Percentiles rank a stretch among this genome's conserved stretches.
phyloP scores from a whole-genome alignment of 768 basidiomycete genomes.

The Podaxis rugospora region DNA sequence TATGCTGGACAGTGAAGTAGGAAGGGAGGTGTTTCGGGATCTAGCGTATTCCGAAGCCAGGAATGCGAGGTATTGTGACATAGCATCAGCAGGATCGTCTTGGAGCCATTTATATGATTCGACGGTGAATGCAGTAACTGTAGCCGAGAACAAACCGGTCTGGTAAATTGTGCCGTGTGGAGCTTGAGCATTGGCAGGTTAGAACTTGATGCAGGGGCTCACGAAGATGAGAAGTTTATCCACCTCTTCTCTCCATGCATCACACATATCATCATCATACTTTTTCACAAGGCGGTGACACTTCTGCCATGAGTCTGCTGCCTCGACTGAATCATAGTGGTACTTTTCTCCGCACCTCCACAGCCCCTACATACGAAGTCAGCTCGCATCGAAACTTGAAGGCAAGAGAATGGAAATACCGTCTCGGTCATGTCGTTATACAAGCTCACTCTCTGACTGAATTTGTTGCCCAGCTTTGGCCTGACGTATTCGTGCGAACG shows the following conservation, averaged over 20 bases:
- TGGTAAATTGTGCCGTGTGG: conserved; percentile 7
- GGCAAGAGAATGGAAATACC: neutral
- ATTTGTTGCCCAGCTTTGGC: neutral
- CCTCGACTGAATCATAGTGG: conserved; percentile 15
- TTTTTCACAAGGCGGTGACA: conserved; percentile 19
- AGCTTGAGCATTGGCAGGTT: neutral
- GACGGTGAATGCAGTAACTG: conserved; percentile 32
- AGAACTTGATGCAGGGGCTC: conserved; percentile 1
- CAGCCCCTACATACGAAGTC: conserved; percentile 1
- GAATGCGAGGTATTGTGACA: conserved; percentile 20
- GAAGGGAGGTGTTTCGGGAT: neutral
- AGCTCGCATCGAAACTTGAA: neutral
- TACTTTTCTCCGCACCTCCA: conserved; percentile 19
- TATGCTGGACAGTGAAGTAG: neutral
- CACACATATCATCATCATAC: conserved; percentile 26
- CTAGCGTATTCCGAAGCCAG: conserved; percentile 8
- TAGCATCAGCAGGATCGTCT: conserved; percentile 24
- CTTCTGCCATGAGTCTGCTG: conserved; percentile 22
- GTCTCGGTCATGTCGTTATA: neutral
- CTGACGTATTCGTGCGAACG: neutral
- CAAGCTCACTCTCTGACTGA: neutral
- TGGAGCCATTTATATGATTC: conserved; percentile 29
- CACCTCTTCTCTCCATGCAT: conserved; percentile 26
- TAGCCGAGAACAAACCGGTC: conserved; percentile 39
- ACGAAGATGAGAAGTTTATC: conserved; percentile 30